Percentiles rank a stretch among this genome's conserved stretches.
These are phyloP conservation scores for Eucalyptus marginata DNA, from an alignment of 345 rosid genomes.

Conservation along the genomic window DNA sequence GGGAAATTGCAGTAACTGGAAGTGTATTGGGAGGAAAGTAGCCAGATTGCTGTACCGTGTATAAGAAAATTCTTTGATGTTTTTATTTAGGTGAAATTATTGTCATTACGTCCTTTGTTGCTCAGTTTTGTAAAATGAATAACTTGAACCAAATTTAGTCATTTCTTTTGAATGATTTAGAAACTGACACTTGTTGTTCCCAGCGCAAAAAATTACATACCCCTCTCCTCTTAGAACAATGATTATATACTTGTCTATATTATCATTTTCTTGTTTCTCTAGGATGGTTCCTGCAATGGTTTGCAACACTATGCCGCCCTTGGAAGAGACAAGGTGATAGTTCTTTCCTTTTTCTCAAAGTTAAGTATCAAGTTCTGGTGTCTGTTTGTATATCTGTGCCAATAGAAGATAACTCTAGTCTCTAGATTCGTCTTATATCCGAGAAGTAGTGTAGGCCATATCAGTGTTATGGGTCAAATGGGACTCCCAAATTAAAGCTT, in stretches of 20 bases:
- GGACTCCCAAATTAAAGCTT: not conserved
- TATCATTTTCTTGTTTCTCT: not conserved
- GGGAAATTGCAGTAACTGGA: not conserved
- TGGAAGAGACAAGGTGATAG: conserved; percentile 92
- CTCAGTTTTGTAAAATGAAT: not conserved
- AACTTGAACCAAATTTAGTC: not conserved
- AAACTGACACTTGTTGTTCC: not conserved
- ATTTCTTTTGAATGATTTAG: not conserved
- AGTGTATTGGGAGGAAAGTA: not conserved
- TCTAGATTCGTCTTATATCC: not conserved
- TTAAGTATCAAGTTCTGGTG: not conserved
- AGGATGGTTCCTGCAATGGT: conserved; percentile 99
- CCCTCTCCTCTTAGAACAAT: not conserved
- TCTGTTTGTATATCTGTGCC: not conserved
- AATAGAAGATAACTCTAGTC: not conserved
- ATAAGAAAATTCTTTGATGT: not conserved
- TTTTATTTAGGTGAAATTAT: not conserved
- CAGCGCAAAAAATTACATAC: not conserved
- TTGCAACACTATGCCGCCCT: conserved; percentile 99
- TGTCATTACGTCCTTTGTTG: not conserved
- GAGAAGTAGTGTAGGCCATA: not conserved
- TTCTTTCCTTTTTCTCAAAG: not conserved
- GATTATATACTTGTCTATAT: not conserved
- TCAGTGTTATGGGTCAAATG: not conserved
- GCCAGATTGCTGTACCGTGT: not conserved